Percentiles rank a stretch among this genome's conserved stretches.
phyloP scores from a whole-genome alignment of 331 rosid genomes.

The Acacia concinna region DNA sequence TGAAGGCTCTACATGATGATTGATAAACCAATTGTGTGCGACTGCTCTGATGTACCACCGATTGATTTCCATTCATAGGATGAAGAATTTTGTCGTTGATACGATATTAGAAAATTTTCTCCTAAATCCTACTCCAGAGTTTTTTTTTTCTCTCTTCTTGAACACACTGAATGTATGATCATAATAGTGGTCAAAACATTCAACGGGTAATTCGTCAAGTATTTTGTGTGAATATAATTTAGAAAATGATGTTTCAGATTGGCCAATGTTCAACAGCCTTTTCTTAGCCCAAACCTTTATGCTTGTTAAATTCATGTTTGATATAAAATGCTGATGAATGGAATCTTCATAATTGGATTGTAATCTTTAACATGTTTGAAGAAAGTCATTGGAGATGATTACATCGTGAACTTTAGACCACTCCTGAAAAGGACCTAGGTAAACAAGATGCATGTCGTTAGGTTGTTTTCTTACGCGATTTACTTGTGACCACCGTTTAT shows the following conservation, averaged over 20 bases:
- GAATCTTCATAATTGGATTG: too few relatives aligned
- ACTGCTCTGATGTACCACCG: slow-evolving; percentile 18
- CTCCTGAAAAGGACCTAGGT: too few relatives aligned
- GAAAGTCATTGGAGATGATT: too few relatives aligned
- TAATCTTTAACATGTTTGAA: too few relatives aligned
- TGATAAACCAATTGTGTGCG: slow-evolving; percentile 35
- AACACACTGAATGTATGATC: slow-evolving; percentile 18
- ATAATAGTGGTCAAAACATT: neutral
- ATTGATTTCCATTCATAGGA: slow-evolving; percentile 15
- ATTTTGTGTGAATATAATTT: neutral
- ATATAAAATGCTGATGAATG: too few relatives aligned
- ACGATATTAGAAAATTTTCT: slow-evolving; percentile 13
- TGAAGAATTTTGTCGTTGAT: slow-evolving; percentile 12
- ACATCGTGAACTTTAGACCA: too few relatives aligned
- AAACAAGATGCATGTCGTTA: too few relatives aligned
- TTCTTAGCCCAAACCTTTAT: neutral
- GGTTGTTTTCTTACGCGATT: too few relatives aligned
- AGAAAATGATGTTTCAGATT: neutral
- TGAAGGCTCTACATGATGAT: slow-evolving; percentile 83
- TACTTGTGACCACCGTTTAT: too few relatives aligned
- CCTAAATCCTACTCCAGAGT: neutral
- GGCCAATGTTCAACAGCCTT: neutral
- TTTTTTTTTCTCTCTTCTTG: neutral
- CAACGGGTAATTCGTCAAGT: neutral
- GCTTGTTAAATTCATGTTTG: too few relatives aligned